Evolutionary conservation across 2,329 filamentous ascomycete genomes (phyloP), one percentile per base, ranked within the genome.

Genomic region (Botrytis byssoidea): DNA sequence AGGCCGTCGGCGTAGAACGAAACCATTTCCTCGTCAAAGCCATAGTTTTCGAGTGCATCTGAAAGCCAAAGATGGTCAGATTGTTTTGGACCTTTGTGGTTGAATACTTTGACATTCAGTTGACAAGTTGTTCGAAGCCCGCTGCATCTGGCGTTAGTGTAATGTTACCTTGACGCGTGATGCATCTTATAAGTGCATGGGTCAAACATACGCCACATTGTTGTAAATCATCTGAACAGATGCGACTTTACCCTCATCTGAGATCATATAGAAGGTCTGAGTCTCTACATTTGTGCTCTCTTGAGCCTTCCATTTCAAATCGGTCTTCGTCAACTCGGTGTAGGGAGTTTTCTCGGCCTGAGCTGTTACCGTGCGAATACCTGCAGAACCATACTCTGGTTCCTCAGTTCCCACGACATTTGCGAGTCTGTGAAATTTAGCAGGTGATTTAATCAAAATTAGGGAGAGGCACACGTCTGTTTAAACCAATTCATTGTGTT

Each of bases 141-240:
- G 79, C 95, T 97, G 82, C 77, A 51, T 55, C 59, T 10, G 55
- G 44, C 40, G 60, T 73, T n/a, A 73, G 71, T 70, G 68, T 46
- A 63, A 70, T 37, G 42, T 70, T 70, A 44, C 55, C 40, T 68
- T 1, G 40, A 68, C 16, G 37, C 22, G 51, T 46, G 35, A 57
- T 66, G 18, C 37, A 74, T 29, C 75, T 63, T 81, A 42, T 65
- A 25, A 79, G 60, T 79, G 79, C 77, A 75, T 29, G 25, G 64
- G 68, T 61, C n/a, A 71, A 64, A 66, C 91, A 83, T 90, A 98
- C 95, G 90, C 92, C 82, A 99, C 93, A 84, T 97, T 98, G 86
- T 93, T 98, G 87, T 98, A 97, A 83, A 99, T 97, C 84, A 98
- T 88, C 87, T 99, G 96, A 75, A 89, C 90, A 83, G 97, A 89